These are phyloP conservation scores for Suillus cothurnatus DNA, from an alignment of 768 basidiomycete species.

Conservation along the genomic window DNA sequence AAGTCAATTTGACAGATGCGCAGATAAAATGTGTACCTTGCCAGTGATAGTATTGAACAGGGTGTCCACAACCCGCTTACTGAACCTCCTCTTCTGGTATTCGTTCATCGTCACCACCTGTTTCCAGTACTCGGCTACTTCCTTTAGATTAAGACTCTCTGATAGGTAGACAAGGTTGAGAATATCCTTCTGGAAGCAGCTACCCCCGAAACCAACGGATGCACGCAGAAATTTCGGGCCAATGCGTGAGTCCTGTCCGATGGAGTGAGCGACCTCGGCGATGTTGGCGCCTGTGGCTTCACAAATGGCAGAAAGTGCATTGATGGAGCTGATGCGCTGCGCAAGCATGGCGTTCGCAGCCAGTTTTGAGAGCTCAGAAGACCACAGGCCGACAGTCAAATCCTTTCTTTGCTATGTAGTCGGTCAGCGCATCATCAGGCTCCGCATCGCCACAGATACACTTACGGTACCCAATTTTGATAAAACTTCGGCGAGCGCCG, in stretches of 20 bases:
- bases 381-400: constrained; percentile 98
- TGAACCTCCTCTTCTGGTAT: constrained; percentile 96
- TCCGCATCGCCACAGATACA: constrained; percentile 20
- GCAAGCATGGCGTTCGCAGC: constrained; percentile 99
- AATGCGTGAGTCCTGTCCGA: constrained; percentile 90
- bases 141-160: constrained; percentile 92
- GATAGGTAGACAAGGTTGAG: constrained; percentile 97
- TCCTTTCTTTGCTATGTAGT: constrained; percentile 58
- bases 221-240: constrained; percentile 96
- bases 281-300: constrained; percentile 99
- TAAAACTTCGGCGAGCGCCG: constrained; percentile 78
- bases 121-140: constrained; percentile 97
- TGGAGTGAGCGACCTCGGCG: constrained; percentile 93
- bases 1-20: neutral
- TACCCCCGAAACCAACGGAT: constrained; percentile 95
- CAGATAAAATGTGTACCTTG: constrained; percentile 57
- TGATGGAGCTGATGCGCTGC: constrained; percentile 97
- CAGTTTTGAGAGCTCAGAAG: constrained; percentile 96
- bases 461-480: constrained; percentile 95
- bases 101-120: constrained; percentile 99
- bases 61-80: constrained; percentile 93
- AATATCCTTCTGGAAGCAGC: constrained; percentile 99
- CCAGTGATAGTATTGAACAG: constrained; percentile 98
- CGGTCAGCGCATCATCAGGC: constrained; percentile 10
- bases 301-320: constrained; percentile 97